phyloP scores from a whole-genome alignment of 257 asterid species.

The Jaltomata sinuosa region DNA sequence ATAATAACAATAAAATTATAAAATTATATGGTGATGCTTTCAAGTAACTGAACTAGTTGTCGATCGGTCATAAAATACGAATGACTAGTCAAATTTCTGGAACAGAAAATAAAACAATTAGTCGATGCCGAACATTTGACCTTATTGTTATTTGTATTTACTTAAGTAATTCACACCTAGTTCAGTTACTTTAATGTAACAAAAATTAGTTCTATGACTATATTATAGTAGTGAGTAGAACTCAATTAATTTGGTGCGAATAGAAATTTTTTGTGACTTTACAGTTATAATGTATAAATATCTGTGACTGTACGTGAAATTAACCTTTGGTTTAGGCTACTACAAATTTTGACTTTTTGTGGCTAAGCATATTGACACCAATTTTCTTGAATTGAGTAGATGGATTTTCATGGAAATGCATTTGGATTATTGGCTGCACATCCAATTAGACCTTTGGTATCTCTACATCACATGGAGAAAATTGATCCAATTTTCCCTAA shows the following conservation, averaged over 20 bases:
- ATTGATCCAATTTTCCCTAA: conserved; percentile 62
- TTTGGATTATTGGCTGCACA: conserved; percentile 69
- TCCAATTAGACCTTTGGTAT: conserved; percentile 48
- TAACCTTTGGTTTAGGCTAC: neutral
- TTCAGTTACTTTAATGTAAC: neutral
- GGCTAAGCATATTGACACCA: neutral
- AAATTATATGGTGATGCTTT: neutral
- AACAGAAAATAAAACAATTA: too few relatives aligned
- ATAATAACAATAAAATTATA: too few relatives aligned
- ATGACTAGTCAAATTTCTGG: neutral
- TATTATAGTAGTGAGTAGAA: neutral
- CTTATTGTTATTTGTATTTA: too few relatives aligned
- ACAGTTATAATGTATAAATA: too few relatives aligned
- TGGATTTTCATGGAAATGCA: conserved; percentile 64
- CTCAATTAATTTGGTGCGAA: too few relatives aligned
- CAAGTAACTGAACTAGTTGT: neutral
- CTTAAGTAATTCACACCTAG: too few relatives aligned
- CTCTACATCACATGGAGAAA: conserved; percentile 78
- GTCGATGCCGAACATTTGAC: too few relatives aligned
- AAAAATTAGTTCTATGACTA: neutral
- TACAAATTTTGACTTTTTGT: neutral
- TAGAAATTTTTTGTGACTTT: neutral
- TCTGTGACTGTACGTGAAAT: too few relatives aligned
- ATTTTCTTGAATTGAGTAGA: conserved; percentile 18
- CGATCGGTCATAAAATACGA: neutral